Percentiles rank a stretch among this genome's conserved stretches.
Conservation (phyloP, 2,329 filamentous ascomycete genomes). For the Trichophaea hybrida region DNA sequence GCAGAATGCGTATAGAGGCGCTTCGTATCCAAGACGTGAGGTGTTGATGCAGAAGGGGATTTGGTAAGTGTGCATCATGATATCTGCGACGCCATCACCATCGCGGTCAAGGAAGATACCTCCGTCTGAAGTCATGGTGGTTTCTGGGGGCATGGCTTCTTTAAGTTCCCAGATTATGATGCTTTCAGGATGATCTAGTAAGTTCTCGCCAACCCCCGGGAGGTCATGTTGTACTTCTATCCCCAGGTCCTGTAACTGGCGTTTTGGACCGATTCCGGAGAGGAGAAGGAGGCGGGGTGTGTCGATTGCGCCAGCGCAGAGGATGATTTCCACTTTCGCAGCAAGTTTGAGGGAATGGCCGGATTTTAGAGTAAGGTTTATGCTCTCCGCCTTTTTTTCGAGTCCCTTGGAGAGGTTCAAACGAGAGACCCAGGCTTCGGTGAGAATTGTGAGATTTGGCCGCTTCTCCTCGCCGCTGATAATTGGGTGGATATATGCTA, state of each 20-base stretch:
- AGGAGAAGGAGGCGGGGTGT: constrained; percentile 54
- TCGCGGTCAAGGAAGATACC: constrained; percentile 80
- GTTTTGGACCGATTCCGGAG: constrained; percentile 43
- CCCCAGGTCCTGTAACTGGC: constrained; percentile 40
- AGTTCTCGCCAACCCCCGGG: constrained; percentile 46
- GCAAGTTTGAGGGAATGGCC: constrained; percentile 38
- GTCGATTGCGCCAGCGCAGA: constrained; percentile 68
- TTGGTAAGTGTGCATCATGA: constrained; percentile 97
- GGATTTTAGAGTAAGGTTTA: constrained; percentile 36
- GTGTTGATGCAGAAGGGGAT: constrained; percentile 48
- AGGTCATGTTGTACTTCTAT: constrained; percentile 45
- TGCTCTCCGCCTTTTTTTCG: constrained; percentile 7
- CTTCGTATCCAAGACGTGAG: constrained; percentile 35
- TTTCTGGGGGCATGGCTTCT: constrained; percentile 61
- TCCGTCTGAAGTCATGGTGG: constrained; percentile 81
- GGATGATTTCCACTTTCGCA: constrained; percentile 60
- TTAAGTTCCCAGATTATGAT: constrained; percentile 64
- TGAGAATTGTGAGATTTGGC: constrained; percentile 72
- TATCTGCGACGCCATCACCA: constrained; percentile 55
- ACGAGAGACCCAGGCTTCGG: constrained; percentile 74
- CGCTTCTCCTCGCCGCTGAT: constrained; percentile 67
- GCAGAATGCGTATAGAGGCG: constrained; percentile 66
- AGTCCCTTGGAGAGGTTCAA: constrained; percentile 45
- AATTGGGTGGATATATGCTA: constrained; percentile 87
- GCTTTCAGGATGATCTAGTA: constrained; percentile 46